phyloP scores from a whole-genome alignment of 2,329 filamentous ascomycete species.

The Parafenestella ontariensis region DNA sequence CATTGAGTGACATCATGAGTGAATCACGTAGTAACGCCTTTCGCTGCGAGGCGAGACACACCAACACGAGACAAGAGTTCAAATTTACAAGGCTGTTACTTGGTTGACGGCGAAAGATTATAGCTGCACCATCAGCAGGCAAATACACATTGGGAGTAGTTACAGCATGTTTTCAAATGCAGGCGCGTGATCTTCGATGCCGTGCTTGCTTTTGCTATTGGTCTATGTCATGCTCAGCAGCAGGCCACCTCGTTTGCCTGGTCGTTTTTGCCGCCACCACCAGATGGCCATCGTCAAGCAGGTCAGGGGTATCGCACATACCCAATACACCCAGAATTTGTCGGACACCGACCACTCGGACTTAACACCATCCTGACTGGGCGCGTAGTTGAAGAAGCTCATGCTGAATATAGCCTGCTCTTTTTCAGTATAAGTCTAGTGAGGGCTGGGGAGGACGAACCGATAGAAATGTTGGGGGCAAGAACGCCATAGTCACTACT shows the following conservation, averaged over 20 bases:
- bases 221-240: too few relatives aligned
- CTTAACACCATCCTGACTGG: background rate
- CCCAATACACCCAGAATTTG: constrained; percentile 32
- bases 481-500: constrained; percentile 28
- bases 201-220: too few relatives aligned
- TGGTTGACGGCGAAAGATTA: too few relatives aligned
- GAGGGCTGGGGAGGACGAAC: constrained; percentile 1
- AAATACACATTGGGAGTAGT: too few relatives aligned
- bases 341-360: constrained; percentile 19
- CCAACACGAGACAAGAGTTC: too few relatives aligned
- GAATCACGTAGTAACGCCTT: too few relatives aligned
- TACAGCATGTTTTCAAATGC: too few relatives aligned
- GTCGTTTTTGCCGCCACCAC: constrained; percentile 13
- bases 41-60: too few relatives aligned
- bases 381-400: constrained; percentile 27
- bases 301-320: constrained; percentile 23
- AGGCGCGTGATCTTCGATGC: too few relatives aligned
- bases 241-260: too few relatives aligned
- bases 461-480: constrained; percentile 28
- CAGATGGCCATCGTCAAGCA: constrained; percentile 15
- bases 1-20: background rate
- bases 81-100: too few relatives aligned
- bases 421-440: background rate
- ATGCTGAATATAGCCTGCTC: constrained; percentile 29
- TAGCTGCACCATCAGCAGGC: too few relatives aligned